Conservation (phyloP, 2,329 filamentous ascomycete species). For the Gaeumannomyces sp. region DNA sequence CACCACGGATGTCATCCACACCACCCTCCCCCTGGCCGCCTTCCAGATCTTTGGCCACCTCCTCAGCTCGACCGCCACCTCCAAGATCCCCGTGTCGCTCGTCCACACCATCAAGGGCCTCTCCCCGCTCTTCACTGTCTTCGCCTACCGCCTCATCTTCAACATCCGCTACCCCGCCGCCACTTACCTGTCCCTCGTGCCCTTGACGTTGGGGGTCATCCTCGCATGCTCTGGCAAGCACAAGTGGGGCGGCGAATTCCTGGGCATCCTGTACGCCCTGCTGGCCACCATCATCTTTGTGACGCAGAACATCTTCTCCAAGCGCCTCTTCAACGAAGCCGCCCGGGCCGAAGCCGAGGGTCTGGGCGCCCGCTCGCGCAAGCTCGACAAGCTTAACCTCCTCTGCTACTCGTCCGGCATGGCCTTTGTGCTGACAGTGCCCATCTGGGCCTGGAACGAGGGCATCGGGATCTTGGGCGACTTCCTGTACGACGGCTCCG, state of each 20-base stretch:
- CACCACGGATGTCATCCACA: slow-evolving; percentile 72
- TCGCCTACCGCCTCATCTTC: slow-evolving; percentile 86
- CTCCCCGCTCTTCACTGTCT: slow-evolving; percentile 88
- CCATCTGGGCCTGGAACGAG: slow-evolving; percentile 91
- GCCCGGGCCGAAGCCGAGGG: slow-evolving; percentile 76
- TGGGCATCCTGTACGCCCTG: slow-evolving; percentile 86
- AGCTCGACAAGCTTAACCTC: slow-evolving; percentile 93
- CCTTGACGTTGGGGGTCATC: slow-evolving; percentile 89
- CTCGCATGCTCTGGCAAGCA: slow-evolving; percentile 85
- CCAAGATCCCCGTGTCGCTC: slow-evolving; percentile 90
- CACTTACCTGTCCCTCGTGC: slow-evolving; percentile 85
- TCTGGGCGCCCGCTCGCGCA: slow-evolving; percentile 56
- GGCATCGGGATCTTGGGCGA: slow-evolving; percentile 72
- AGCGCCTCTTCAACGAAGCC: slow-evolving; percentile 94
- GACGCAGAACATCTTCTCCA: slow-evolving; percentile 97
- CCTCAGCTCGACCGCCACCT: slow-evolving; percentile 86
- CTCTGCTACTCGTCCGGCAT: slow-evolving; percentile 95
- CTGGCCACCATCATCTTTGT: slow-evolving; percentile 92
- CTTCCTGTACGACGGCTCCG: slow-evolving; percentile 72
- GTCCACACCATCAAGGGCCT: slow-evolving; percentile 98
- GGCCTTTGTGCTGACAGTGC: slow-evolving; percentile 79
- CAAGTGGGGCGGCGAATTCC: slow-evolving; percentile 72
- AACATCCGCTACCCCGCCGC: slow-evolving; percentile 79
- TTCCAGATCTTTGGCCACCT: slow-evolving; percentile 95
- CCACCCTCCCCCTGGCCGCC: slow-evolving; percentile 82